A percentile compares a stretch with the other conserved stretches of the same genome.
Conservation (phyloP, 2,329 filamentous ascomycete genomes). For the Lasiodiplodia gonubiensis region DNA sequence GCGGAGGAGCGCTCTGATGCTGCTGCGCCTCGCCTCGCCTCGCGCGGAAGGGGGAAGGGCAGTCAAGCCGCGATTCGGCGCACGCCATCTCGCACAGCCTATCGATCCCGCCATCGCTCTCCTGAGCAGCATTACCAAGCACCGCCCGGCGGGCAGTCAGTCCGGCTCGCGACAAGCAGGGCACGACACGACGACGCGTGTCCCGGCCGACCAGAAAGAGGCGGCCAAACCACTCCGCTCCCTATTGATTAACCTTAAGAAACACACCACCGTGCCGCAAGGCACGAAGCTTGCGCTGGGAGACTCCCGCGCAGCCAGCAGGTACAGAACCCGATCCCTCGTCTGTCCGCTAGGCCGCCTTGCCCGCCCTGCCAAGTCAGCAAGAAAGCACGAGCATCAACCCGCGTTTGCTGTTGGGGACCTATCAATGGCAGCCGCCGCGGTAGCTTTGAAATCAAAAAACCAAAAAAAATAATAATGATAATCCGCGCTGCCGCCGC, state of each 20-base stretch:
- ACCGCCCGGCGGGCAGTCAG: not conserved
- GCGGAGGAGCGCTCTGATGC: not conserved
- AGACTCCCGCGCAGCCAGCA: not conserved
- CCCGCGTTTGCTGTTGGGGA: not conserved
- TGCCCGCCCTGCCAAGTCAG: conserved; percentile 5
- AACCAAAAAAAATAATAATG: not conserved
- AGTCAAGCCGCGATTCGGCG: conserved; percentile 6
- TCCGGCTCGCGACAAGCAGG: not conserved
- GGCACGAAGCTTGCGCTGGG: not conserved
- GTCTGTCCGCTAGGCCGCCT: not conserved
- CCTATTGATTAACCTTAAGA: not conserved
- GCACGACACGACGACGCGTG: not conserved
- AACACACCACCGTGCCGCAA: conserved; percentile 1
- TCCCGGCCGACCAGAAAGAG: not conserved
- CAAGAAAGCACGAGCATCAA: not conserved
- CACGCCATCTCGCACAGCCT: conserved; percentile 15
- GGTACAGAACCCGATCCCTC: too few relatives aligned
- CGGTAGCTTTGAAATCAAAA: conserved; percentile 23
- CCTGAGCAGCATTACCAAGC: conserved; percentile 16
- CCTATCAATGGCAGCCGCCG: not conserved
- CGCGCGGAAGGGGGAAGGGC: not conserved
- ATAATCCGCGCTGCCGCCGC: conserved; percentile 7
- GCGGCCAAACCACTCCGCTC: not conserved
- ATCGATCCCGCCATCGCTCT: conserved; percentile 15
- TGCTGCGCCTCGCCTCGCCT: conserved; percentile 20